Percentiles rank a stretch among this genome's conserved stretches.
Conservation (phyloP, 1,284 basidiomycete genomes). For the Ganoderma resinaceum region DNA sequence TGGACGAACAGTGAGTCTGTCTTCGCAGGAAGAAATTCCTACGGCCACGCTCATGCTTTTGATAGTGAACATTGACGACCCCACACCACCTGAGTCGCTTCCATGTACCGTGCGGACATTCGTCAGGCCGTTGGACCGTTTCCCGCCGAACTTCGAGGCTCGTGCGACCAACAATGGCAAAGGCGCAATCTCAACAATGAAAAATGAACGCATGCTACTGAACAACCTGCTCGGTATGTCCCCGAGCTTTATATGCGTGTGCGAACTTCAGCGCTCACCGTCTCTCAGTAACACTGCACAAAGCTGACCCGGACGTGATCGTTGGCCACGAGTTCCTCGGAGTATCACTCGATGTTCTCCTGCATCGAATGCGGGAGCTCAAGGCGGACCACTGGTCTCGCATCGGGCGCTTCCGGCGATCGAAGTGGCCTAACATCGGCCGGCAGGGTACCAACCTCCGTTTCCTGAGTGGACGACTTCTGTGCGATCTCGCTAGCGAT, state of each 20-base stretch:
- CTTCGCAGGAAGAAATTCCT: neutral
- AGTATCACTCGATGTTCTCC: slow-evolving; percentile 89
- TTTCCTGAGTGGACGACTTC: slow-evolving; percentile 86
- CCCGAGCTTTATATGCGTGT: neutral
- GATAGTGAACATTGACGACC: slow-evolving; percentile 86
- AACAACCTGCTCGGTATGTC: slow-evolving; percentile 77
- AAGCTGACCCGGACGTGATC: slow-evolving; percentile 93
- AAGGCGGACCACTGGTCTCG: slow-evolving; percentile 95
- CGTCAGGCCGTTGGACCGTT: slow-evolving; percentile 92
- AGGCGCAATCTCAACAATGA: slow-evolving; percentile 79
- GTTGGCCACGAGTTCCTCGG: slow-evolving; percentile 96
- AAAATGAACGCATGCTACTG: slow-evolving; percentile 87
- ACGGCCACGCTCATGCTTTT: neutral
- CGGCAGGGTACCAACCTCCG: slow-evolving; percentile 87
- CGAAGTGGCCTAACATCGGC: slow-evolving; percentile 83
- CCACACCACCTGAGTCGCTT: slow-evolving; percentile 86
- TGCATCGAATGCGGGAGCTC: slow-evolving; percentile 91
- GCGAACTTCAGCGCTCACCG: slow-evolving; percentile 12
- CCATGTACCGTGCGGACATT: slow-evolving; percentile 88
- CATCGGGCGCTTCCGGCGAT: slow-evolving; percentile 90
- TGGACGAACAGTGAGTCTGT: slow-evolving; percentile 84
- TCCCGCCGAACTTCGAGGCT: slow-evolving; percentile 87
- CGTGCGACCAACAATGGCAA: slow-evolving; percentile 68
- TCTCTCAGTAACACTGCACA: slow-evolving; percentile 75
- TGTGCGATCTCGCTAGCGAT: slow-evolving; percentile 95